Percentiles rank a stretch among this genome's conserved stretches.
Evolutionary conservation across 257 asterid species (phyloP).

Genomic region (Nicotiana tomentosiformis): DNA sequence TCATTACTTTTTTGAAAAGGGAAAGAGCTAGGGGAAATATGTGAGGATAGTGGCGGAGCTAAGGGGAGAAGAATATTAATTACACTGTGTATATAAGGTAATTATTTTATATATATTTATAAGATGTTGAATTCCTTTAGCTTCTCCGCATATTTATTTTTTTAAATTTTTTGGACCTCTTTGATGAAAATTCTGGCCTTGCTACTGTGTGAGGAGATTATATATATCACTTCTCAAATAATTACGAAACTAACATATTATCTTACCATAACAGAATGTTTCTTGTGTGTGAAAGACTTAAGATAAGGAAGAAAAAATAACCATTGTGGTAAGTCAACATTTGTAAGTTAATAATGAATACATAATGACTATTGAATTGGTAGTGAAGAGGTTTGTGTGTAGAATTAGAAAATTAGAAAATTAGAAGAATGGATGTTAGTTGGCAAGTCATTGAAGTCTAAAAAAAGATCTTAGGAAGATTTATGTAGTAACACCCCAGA

Average conservation of each 20-base stretch:
- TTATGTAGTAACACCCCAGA: too few species aligned
- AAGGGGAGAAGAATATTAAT: too few species aligned
- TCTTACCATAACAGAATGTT: background rate
- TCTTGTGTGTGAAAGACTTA: background rate
- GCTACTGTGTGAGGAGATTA: background rate
- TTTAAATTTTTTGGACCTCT: rapidly evolving
- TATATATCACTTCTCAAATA: background rate
- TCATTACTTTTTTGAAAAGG: too few species aligned
- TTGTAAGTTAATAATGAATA: background rate
- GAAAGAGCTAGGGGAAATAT: too few species aligned
- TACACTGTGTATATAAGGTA: too few species aligned
- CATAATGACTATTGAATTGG: background rate
- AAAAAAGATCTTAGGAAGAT: background rate
- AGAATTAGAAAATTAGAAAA: background rate
- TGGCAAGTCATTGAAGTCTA: background rate
- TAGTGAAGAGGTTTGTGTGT: background rate
- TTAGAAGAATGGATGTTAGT: background rate
- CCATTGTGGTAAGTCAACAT: background rate
- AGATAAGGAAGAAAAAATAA: background rate
- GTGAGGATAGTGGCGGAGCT: too few species aligned
- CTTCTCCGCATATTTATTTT: too few species aligned
- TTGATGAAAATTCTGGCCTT: too few species aligned
- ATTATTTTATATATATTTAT: too few species aligned
- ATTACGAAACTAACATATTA: background rate
- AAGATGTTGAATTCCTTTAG: too few species aligned